These are phyloP conservation scores for Groenewaldozyma tartarivorans DNA, from an alignment of 805 yeast species.

Conservation along the genomic window DNA sequence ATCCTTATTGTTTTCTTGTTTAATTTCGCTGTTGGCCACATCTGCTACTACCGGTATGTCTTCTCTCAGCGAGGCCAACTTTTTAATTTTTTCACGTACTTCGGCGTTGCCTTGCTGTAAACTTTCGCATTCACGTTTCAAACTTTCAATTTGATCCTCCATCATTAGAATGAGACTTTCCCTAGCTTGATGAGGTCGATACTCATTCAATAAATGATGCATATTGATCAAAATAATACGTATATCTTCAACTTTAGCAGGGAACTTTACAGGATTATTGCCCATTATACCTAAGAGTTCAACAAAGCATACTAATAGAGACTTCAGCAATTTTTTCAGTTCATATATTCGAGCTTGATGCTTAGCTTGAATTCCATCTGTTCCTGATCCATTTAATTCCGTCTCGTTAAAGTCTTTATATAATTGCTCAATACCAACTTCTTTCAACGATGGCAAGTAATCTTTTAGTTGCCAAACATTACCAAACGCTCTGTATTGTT, in stretches of 20 bases:
- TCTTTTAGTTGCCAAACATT: slow-evolving; percentile 76
- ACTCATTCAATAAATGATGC: slow-evolving; percentile 84
- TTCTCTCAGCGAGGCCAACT: slow-evolving; percentile 22
- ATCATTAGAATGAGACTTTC: slow-evolving; percentile 74
- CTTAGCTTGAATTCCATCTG: slow-evolving; percentile 31
- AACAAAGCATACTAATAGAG: slow-evolving; percentile 68
- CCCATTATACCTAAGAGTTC: slow-evolving; percentile 74
- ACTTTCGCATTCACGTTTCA: slow-evolving; percentile 21
- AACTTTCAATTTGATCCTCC: slow-evolving; percentile 48
- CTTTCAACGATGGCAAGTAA: slow-evolving; percentile 62
- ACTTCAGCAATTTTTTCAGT: slow-evolving; percentile 68
- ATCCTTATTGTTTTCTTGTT: not conserved
- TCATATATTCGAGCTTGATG: slow-evolving; percentile 55
- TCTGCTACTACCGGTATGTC: too few species aligned
- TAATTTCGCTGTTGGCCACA: too few species aligned
- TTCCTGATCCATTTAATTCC: slow-evolving; percentile 7
- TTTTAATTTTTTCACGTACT: slow-evolving; percentile 31
- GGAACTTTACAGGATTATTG: slow-evolving; percentile 57
- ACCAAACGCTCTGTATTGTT: slow-evolving; percentile 72
- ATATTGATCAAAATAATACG: slow-evolving; percentile 76
- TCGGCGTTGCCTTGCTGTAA: slow-evolving; percentile 33
- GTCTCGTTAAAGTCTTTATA: slow-evolving; percentile 31
- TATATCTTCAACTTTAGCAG: slow-evolving; percentile 63
- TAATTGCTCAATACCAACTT: slow-evolving; percentile 69
- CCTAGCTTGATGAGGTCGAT: slow-evolving; percentile 90